phyloP scores from a whole-genome alignment of 768 basidiomycete genomes.

The Pleurotus tuber-regium region DNA sequence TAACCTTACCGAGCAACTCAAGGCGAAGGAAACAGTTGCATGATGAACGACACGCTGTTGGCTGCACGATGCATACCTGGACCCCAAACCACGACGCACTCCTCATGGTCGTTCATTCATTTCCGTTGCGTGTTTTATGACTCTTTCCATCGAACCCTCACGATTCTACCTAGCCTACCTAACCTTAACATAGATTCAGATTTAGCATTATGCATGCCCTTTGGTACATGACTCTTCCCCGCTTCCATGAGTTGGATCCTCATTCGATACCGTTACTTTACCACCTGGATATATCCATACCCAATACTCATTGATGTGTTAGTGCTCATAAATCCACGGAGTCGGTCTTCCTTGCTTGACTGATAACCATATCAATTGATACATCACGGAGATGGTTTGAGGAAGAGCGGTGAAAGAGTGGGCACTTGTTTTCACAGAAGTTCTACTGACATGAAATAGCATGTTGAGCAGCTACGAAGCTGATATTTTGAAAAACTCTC shows the following conservation, averaged over 20 bases:
- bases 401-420: conserved; percentile 4
- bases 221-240: not conserved
- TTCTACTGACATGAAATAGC: no score
- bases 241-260: not conserved
- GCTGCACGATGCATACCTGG: not conserved
- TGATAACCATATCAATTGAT: not conserved
- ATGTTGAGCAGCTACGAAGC: no score
- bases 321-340: conserved; percentile 5
- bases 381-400: not conserved
- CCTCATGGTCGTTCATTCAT: not conserved
- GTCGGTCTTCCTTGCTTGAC: not conserved
- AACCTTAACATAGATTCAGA: not conserved
- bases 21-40: conserved; percentile 22
- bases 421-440: no score
- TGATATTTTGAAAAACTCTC: no score
- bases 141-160: not conserved
- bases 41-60: not conserved
- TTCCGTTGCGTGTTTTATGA: conserved; percentile 1
- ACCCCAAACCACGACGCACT: no score
- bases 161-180: not conserved
- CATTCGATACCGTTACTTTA: conserved; percentile 14
- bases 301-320: conserved; percentile 19
- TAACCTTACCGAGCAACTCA: conserved; percentile 40
- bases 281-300: conserved; percentile 16
- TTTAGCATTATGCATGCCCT: not conserved